Conservation (phyloP, 2,329 filamentous ascomycete genomes). For the Microsporum ferrugineum region DNA sequence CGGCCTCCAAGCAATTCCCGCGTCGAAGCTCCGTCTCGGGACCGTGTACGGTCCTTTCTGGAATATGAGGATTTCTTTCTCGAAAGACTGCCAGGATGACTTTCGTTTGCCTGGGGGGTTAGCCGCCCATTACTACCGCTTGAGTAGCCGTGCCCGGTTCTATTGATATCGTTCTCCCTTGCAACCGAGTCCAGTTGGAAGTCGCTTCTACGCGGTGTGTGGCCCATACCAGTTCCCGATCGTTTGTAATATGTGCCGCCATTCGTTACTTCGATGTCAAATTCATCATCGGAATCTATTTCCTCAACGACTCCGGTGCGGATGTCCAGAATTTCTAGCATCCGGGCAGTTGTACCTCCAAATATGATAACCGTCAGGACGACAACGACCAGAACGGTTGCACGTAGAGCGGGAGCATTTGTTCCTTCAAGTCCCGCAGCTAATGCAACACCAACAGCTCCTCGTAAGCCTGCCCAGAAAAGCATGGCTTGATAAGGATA, state of each 20-base stretch:
- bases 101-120: slow-evolving; percentile 34
- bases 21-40: slow-evolving; percentile 29
- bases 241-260: slow-evolving; percentile 70
- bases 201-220: slow-evolving; percentile 54
- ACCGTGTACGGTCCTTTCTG: slow-evolving; percentile 32
- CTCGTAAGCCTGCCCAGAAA: slow-evolving; percentile 95
- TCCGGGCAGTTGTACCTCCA: slow-evolving; percentile 88
- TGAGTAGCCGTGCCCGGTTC: slow-evolving; percentile 40
- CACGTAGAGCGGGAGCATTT: slow-evolving; percentile 71
- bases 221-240: slow-evolving; percentile 63
- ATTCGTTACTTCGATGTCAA: slow-evolving; percentile 76
- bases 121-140: slow-evolving; percentile 45
- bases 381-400: slow-evolving; percentile 93
- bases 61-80: slow-evolving; percentile 43
- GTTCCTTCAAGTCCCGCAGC: slow-evolving; percentile 76
- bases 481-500: slow-evolving; percentile 98
- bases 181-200: slow-evolving; percentile 43
- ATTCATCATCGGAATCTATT: slow-evolving; percentile 94
- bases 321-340: slow-evolving; percentile 96
- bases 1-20: slow-evolving; percentile 42
- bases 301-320: slow-evolving; percentile 93
- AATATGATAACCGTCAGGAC: slow-evolving; percentile 98
- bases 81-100: slow-evolving; percentile 27
- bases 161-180: slow-evolving; percentile 27
- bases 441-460: slow-evolving; percentile 88